Conservation (phyloP, 306 rosid species). For the Inga oerstediana region DNA sequence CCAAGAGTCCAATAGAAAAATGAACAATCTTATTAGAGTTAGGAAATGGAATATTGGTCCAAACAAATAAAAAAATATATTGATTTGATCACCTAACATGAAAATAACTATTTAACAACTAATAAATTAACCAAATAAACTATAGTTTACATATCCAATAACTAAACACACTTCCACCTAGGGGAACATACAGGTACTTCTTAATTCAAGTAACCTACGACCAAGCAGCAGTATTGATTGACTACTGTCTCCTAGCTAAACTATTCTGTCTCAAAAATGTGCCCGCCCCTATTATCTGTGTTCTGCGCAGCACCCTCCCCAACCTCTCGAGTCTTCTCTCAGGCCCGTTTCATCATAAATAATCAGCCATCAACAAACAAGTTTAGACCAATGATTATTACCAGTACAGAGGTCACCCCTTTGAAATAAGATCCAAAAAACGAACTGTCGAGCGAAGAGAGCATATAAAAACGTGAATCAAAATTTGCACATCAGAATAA, state of each 20-base stretch:
- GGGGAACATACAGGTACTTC: neutral
- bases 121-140: neutral
- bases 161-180: neutral
- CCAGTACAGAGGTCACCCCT: slow-evolving; percentile 8
- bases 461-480: neutral
- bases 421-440: neutral
- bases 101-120: slow-evolving; percentile 4
- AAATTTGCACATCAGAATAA: slow-evolving; percentile 2
- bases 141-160: neutral
- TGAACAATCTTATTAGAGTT: neutral
- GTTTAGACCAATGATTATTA: neutral
- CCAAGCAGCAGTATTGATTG: slow-evolving; percentile 1
- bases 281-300: neutral
- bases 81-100: neutral
- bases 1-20: neutral
- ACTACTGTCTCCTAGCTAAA: neutral
- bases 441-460: no score
- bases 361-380: neutral
- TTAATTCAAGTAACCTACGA: neutral
- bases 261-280: neutral
- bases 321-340: neutral
- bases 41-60: neutral
- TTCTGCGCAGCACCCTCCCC: neutral
- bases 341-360: neutral
- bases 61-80: neutral